phyloP scores from a whole-genome alignment of 306 rosid species.

The Morella rubra region DNA sequence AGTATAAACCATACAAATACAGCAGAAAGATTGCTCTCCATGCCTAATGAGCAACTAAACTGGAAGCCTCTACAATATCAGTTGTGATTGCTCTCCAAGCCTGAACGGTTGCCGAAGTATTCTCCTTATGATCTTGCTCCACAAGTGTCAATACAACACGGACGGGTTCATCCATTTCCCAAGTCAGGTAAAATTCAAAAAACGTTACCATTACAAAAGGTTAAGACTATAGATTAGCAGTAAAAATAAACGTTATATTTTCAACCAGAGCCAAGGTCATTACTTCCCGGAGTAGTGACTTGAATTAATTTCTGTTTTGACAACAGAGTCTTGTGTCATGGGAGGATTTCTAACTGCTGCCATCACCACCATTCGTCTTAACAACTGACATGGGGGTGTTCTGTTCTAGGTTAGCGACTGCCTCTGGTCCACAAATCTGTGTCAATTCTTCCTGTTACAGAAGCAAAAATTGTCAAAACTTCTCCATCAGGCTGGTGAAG shows the following conservation, averaged over 20 bases:
- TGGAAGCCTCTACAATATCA: background rate
- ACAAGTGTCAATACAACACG: background rate
- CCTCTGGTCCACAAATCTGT: conserved; percentile 74
- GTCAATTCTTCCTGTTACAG: conserved; percentile 81
- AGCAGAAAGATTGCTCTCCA: background rate
- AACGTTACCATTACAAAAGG: conserved; percentile 24
- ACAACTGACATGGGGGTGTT: conserved; percentile 15
- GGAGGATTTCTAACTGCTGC: conserved; percentile 31
- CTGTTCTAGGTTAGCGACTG: conserved; percentile 61
- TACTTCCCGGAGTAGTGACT: conserved; percentile 23
- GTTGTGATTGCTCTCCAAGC: background rate
- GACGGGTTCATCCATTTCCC: background rate
- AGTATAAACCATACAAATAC: background rate
- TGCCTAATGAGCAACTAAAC: background rate
- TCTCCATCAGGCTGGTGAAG: background rate
- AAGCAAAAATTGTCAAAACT: conserved; percentile 8
- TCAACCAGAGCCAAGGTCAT: conserved; percentile 34
- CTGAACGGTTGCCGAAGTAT: background rate
- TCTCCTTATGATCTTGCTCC: background rate
- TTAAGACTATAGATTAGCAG: conserved; percentile 54
- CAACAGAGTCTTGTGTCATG: conserved; percentile 33
- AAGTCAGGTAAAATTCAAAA: background rate
- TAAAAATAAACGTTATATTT: conserved; percentile 43
- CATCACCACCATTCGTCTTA: conserved; percentile 26
- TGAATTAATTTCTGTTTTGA: conserved; percentile 37